Conservation (phyloP, 495 filamentous ascomycete genomes). For the Aspergillus kassunensis region DNA sequence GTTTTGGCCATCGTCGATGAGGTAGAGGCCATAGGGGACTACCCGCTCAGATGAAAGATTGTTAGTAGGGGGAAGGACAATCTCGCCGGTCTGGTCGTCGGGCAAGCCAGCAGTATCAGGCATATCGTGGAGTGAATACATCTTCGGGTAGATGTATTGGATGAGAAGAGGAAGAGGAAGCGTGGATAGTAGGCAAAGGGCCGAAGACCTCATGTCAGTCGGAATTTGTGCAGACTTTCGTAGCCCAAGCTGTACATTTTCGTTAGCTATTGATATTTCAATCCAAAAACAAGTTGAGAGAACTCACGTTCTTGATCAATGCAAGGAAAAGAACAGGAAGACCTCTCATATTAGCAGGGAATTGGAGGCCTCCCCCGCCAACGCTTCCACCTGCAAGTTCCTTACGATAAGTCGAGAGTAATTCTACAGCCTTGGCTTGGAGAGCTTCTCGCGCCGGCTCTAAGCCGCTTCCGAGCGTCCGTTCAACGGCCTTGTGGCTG, state of each 20-base stretch:
- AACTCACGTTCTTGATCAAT: conserved; percentile 83
- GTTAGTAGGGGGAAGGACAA: conserved; percentile 74
- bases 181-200: conserved; percentile 88
- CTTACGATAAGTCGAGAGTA: conserved; percentile 92
- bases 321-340: conserved; percentile 88
- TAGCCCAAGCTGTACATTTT: conserved; percentile 65
- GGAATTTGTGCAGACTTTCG: conserved; percentile 95
- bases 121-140: conserved; percentile 97
- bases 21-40: conserved; percentile 90
- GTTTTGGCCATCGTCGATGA: conserved; percentile 95
- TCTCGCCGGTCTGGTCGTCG: conserved; percentile 80
- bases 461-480: conserved; percentile 76
- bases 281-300: background rate
- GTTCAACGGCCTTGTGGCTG: conserved; percentile 95
- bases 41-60: conserved; percentile 86
- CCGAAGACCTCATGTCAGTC: conserved; percentile 89
- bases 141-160: conserved; percentile 92
- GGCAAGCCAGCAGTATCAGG: conserved; percentile 87
- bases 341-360: conserved; percentile 85
- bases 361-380: conserved; percentile 86
- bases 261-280: conserved; percentile 22
- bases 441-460: conserved; percentile 88
- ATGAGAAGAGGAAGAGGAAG: conserved; percentile 87
- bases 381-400: conserved; percentile 94
- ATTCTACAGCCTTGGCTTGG: conserved; percentile 86